These are phyloP conservation scores for Backusella parvicylindrica DNA, from an alignment of 192 early-diverging fungal genomes.

Conservation along the genomic window DNA sequence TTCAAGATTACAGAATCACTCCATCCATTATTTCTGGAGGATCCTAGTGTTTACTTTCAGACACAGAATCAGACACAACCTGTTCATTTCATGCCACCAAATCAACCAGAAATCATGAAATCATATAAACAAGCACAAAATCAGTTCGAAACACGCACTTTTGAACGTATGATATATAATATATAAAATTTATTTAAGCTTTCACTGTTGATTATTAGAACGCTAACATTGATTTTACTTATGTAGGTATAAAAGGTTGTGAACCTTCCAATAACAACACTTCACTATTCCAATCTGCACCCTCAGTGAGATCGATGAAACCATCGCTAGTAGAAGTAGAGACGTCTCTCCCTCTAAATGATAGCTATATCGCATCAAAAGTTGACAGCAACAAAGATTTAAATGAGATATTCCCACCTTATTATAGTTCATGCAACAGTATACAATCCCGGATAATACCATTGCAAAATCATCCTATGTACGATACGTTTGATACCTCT, in stretches of 20 bases:
- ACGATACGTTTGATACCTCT: background rate
- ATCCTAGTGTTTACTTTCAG: slow-evolving; percentile 59
- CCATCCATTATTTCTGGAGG: slow-evolving; percentile 72
- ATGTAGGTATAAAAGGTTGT: background rate
- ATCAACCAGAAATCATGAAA: background rate
- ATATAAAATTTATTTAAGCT: background rate
- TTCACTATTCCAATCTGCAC: background rate
- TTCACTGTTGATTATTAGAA: background rate
- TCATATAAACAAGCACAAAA: background rate
- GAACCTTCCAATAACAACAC: background rate
- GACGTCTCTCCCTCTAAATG: background rate
- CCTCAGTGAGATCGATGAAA: background rate
- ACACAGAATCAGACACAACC: background rate
- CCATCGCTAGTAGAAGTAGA: background rate
- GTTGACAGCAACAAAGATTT: background rate
- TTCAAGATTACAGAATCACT: slow-evolving; percentile 68
- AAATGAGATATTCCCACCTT: background rate
- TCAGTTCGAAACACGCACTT: background rate
- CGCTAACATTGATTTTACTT: background rate
- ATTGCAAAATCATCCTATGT: background rate
- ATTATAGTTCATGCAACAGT: background rate
- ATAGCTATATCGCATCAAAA: background rate
- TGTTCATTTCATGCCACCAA: background rate
- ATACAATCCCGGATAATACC: background rate
- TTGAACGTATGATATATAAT: background rate